Evolutionary conservation across 73 alveolate species (phyloP).

Genomic region (Blepharisma japonicum): DNA sequence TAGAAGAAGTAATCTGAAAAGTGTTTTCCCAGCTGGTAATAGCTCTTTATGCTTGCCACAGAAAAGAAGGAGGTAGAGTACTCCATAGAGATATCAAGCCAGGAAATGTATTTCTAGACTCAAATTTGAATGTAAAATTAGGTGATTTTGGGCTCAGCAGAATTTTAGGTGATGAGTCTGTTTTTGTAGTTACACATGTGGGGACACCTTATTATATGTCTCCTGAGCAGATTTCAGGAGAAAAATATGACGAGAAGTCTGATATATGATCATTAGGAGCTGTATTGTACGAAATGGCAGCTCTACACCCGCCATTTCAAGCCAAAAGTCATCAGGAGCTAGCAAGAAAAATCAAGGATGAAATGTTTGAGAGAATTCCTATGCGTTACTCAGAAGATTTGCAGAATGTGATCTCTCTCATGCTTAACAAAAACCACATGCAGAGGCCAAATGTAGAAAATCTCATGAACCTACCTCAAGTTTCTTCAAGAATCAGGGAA

Average conservation of each 20-base stretch:
- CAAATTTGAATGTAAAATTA: slow-evolving; percentile 71
- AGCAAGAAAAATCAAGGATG: slow-evolving; percentile 83
- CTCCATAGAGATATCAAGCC: slow-evolving; percentile 93
- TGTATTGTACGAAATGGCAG: slow-evolving; percentile 83
- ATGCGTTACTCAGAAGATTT: slow-evolving; percentile 78
- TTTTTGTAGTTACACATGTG: slow-evolving; percentile 90
- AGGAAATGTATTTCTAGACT: slow-evolving; percentile 82
- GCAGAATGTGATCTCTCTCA: slow-evolving; percentile 78
- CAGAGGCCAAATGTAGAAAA: slow-evolving; percentile 80
- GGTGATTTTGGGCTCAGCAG: slow-evolving; percentile 95
- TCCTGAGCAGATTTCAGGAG: slow-evolving; percentile 94
- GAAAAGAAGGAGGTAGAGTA: slow-evolving; percentile 66
- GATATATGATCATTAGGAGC: slow-evolving; percentile 96
- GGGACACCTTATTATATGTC: slow-evolving; percentile 98
- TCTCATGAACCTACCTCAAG: slow-evolving; percentile 70
- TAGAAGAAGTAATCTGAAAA: slow-evolving; percentile 92
- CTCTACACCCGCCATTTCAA: slow-evolving; percentile 87
- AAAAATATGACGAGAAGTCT: slow-evolving; percentile 90
- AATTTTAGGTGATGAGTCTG: slow-evolving; percentile 74
- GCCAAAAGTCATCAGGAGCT: slow-evolving; percentile 84
- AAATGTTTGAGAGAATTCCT: slow-evolving; percentile 72
- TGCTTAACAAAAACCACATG: slow-evolving; percentile 65
- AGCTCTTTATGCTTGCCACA: slow-evolving; percentile 90
- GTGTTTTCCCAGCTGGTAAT: slow-evolving; percentile 74
- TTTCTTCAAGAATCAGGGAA: slow-evolving; percentile 68